A percentile compares a stretch with the other conserved stretches of the same genome.
These are phyloP conservation scores for Nitzschia inconspicua DNA, from an alignment of 108 stramenopile genomes.

Conservation along the genomic window DNA sequence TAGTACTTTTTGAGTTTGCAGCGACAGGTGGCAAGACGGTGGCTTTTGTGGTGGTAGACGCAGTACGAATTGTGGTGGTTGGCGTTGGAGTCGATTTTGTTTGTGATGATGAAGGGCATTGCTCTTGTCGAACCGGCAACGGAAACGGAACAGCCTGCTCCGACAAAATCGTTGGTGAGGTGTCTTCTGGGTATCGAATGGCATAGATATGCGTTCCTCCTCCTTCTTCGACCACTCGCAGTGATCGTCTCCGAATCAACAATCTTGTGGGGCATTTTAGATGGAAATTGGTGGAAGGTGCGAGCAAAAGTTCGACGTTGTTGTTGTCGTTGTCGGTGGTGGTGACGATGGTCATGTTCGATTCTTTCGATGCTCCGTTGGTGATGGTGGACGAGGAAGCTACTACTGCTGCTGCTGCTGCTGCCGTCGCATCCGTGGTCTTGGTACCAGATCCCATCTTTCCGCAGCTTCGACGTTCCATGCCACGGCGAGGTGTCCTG, in stretches of 20 bases:
- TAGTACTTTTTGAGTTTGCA: background rate
- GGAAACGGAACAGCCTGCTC: slow-evolving; percentile 13
- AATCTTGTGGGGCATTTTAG: slow-evolving; percentile 26
- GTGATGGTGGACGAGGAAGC: background rate
- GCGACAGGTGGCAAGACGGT: background rate
- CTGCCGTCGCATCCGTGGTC: background rate
- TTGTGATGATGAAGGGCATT: slow-evolving; percentile 13
- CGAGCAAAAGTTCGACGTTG: background rate
- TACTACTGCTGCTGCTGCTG: background rate
- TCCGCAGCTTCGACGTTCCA: too few species aligned
- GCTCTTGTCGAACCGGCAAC: slow-evolving; percentile 10
- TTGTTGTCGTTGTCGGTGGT: background rate
- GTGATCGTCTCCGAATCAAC: slow-evolving; percentile 27
- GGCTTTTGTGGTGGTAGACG: background rate
- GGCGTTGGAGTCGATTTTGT: background rate
- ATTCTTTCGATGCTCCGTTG: background rate
- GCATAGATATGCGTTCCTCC: slow-evolving; percentile 40
- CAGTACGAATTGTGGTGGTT: background rate
- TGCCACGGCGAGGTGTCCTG: too few species aligned
- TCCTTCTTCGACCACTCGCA: slow-evolving; percentile 11
- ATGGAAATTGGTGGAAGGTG: background rate
- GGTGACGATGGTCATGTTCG: background rate
- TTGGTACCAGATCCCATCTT: too few species aligned
- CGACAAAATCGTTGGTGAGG: slow-evolving; percentile 4
- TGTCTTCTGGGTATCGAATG: slow-evolving; percentile 40